Conservation (phyloP, 1,284 basidiomycete genomes). For the Cutaneotrichosporon mucoides region DNA sequence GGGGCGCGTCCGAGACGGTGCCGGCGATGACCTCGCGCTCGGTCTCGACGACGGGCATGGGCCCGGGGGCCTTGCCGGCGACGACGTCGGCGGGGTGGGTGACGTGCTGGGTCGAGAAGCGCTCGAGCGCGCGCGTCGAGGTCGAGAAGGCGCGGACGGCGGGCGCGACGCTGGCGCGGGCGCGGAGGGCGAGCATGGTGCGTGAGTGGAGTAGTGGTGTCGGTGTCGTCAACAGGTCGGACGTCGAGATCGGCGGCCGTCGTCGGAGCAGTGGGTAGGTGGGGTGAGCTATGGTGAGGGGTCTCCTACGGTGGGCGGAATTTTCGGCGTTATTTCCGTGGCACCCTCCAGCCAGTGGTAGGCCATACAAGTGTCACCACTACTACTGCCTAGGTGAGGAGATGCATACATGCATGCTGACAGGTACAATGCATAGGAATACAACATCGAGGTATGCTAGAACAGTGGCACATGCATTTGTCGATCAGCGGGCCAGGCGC, state of each 20-base stretch:
- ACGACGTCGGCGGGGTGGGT: slow-evolving; percentile 26
- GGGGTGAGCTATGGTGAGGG: not conserved
- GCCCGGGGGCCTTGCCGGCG: slow-evolving; percentile 21
- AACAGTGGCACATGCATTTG: not conserved
- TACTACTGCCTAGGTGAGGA: no score
- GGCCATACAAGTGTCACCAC: not conserved
- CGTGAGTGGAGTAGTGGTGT: not conserved
- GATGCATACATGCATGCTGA: slow-evolving; percentile 3
- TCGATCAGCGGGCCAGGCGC: not conserved
- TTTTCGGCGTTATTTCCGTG: slow-evolving; percentile 1
- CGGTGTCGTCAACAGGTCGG: not conserved
- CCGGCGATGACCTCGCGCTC: slow-evolving; percentile 36
- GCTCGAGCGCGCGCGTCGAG: not conserved
- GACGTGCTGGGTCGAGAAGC: slow-evolving; percentile 9
- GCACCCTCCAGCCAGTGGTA: slow-evolving; percentile 1
- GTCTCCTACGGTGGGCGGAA: not conserved
- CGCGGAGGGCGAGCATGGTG: slow-evolving; percentile 19
- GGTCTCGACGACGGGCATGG: slow-evolving; percentile 24
- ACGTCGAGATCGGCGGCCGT: not conserved
- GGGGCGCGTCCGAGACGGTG: slow-evolving; percentile 48
- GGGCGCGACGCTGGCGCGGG: slow-evolving; percentile 2
- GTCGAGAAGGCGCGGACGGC: not conserved
- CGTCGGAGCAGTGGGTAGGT: not conserved
- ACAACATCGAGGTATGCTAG: not conserved
- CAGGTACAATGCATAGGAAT: not conserved